These are phyloP conservation scores for Fusarium sterilihyphosum DNA, from an alignment of 2,329 filamentous ascomycete genomes.

Conservation along the genomic window DNA sequence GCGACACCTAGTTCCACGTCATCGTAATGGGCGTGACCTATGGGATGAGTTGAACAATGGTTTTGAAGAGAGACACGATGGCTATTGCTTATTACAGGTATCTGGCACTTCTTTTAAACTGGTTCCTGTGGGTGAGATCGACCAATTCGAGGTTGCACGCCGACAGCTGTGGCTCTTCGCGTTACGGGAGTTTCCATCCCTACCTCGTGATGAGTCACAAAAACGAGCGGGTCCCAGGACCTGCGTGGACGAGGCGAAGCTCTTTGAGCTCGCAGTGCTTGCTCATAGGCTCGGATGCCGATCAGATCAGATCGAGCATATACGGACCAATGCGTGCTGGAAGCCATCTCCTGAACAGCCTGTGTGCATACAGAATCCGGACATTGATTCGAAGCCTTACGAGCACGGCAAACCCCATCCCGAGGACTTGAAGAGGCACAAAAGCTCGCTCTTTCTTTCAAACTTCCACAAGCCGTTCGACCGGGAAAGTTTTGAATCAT, in stretches of 20 bases:
- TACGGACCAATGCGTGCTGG: not conserved
- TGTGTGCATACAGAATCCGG: not conserved
- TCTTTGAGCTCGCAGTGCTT: not conserved
- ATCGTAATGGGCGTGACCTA: not conserved
- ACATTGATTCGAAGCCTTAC: not conserved
- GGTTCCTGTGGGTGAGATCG: not conserved
- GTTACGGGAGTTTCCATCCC: conserved; percentile 5
- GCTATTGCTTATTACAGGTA: not conserved
- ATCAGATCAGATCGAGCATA: not conserved
- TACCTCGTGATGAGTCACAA: not conserved
- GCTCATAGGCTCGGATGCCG: conserved; percentile 3
- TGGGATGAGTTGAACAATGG: not conserved
- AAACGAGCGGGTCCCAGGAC: conserved; percentile 1
- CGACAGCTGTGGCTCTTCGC: conserved; percentile 13
- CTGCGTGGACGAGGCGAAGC: not conserved
- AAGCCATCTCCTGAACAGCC: not conserved
- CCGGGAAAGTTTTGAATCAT: not conserved
- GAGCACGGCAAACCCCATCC: not conserved
- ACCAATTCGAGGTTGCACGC: conserved; percentile 1
- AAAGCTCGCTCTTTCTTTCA: not conserved
- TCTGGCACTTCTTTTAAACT: conserved; percentile 1
- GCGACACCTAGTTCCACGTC: not conserved
- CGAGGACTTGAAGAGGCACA: not conserved
- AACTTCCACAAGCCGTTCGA: not conserved
- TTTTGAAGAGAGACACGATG: not conserved